Conservation (phyloP, 2,329 filamentous ascomycete species). For the Elsinoe batatas region DNA sequence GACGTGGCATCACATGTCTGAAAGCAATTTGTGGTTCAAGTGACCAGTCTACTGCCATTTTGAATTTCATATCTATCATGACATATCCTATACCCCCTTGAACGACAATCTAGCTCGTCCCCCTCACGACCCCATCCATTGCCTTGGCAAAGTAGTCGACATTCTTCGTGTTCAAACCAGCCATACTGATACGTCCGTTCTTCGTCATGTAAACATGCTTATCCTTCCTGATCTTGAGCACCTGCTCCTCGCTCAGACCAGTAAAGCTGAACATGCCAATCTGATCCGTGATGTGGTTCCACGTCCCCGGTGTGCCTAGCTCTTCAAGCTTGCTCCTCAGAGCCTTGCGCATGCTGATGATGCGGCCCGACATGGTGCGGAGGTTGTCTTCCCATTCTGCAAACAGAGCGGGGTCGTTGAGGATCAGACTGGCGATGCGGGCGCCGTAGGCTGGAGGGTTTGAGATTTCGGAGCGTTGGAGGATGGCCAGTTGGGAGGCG, state of each 20-base stretch:
- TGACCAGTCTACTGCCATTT: background rate
- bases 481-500: slow-evolving; percentile 78
- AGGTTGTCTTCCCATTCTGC: slow-evolving; percentile 89
- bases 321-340: slow-evolving; percentile 73
- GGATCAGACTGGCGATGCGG: slow-evolving; percentile 70
- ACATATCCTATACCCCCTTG: background rate
- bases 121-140: slow-evolving; percentile 71
- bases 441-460: slow-evolving; percentile 94
- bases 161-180: slow-evolving; percentile 86
- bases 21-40: too few species aligned
- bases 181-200: slow-evolving; percentile 97
- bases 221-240: slow-evolving; percentile 57
- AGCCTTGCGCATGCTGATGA: slow-evolving; percentile 78
- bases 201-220: slow-evolving; percentile 87
- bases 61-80: background rate
- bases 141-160: slow-evolving; percentile 88
- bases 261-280: slow-evolving; percentile 99
- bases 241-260: slow-evolving; percentile 64
- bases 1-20: too few species aligned
- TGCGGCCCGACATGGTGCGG: slow-evolving; percentile 86
- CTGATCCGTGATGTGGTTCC: slow-evolving; percentile 97
- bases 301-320: slow-evolving; percentile 75
- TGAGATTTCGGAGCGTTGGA: slow-evolving; percentile 94
- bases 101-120: slow-evolving; percentile 25
- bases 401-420: slow-evolving; percentile 76